Evolutionary conservation across 495 filamentous ascomycete genomes (phyloP), one percentile per base, ranked within the genome.

Genomic region (Aspergillus cavernicola): DNA sequence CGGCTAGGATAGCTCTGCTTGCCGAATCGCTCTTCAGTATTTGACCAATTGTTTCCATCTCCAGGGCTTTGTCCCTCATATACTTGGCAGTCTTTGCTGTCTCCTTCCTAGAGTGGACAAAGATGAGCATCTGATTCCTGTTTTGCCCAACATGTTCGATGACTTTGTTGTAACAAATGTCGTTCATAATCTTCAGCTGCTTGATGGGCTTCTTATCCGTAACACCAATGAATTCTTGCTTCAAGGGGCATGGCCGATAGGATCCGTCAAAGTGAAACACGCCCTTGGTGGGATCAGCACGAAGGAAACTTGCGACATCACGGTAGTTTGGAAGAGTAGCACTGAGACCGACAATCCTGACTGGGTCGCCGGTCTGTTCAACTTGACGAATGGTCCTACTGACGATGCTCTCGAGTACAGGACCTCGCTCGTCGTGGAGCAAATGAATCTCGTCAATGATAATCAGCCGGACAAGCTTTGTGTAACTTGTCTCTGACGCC

Each of bases 191-290:
- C 79, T 97, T 96, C 42, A 99, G 76, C 71, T 99, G 93, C 72
- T 97, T 99, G 74, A 97, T 99, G 15, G 93, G 88, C 61, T 99
- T 99, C 71, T 92, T 95, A 55, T 99, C 93, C 0, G 90, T 96
- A 28, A 99, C 86, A 45, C 95, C 93, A 64, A 99, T 92, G 69
- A 97, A 99, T 68, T 99, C 93, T 63, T 99, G 93, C 58, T 85
- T 87, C 53, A 99, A 66, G 2, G 93, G 93, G 64, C 95, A 97
- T 45, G 93, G 93, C 41, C 93, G 79, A 72, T 83, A 99, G 9
- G 92, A 91, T 15, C 87, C 90, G 71, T 99, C 95, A 57, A 99
- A 99, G 67, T 97, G 90, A 78, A 96, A 97, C 31, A 96, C 74
- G 13, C 89, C 93, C 57, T 88, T 92, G 15, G 77, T 70, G 11